phyloP scores from a whole-genome alignment of 306 rosid species.

The Dryas drummondii region DNA sequence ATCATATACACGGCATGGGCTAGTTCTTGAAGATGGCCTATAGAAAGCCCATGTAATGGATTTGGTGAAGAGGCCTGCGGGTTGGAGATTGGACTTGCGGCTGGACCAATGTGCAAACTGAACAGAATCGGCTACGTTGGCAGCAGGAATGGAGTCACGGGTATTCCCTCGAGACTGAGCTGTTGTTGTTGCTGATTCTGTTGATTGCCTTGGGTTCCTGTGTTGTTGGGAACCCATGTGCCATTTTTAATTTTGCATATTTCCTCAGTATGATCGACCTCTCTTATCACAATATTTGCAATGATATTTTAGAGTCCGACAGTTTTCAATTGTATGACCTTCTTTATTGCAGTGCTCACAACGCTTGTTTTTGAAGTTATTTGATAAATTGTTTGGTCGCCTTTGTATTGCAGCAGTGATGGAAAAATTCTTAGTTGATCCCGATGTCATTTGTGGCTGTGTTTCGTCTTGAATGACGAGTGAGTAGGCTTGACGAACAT shows the following conservation, averaged over 20 bases:
- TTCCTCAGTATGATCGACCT: background rate
- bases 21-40: constrained; percentile 3
- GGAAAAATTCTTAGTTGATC: constrained; percentile 17
- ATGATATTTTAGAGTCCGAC: constrained; percentile 21
- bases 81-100: background rate
- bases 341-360: constrained; percentile 24
- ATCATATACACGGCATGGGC: constrained; percentile 7
- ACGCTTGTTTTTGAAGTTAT: background rate
- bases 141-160: no score
- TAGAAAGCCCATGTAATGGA: background rate
- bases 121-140: no score
- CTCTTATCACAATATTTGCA: constrained; percentile 19
- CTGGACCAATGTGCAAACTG: background rate
- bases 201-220: background rate
- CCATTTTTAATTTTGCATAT: constrained; percentile 19
- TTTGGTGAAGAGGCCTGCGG: background rate
- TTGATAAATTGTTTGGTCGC: background rate
- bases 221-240: constrained; percentile 2
- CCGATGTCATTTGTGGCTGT: constrained; percentile 21
- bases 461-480: constrained; percentile 16
- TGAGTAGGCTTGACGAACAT: background rate
- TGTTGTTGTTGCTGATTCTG: no score
- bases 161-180: background rate
- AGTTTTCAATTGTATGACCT: constrained; percentile 29
- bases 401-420: constrained; percentile 12